phyloP scores from a whole-genome alignment of 2,329 filamentous ascomycete species.

The Hypoxylon sp. region DNA sequence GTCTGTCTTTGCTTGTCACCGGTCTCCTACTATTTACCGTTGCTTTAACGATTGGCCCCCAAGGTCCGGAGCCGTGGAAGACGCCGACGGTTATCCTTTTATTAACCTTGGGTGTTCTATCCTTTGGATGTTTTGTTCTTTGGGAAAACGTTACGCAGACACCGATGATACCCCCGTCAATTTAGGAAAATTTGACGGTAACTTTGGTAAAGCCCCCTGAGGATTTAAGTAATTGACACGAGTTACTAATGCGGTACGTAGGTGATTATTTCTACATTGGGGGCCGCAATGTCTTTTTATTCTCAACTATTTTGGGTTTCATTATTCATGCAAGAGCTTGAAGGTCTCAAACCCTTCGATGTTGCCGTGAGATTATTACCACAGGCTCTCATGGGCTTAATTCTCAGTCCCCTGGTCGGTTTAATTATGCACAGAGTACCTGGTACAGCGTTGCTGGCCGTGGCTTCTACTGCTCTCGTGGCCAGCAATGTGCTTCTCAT shows the following conservation, averaged over 20 bases:
- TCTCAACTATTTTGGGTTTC: slow-evolving; percentile 48
- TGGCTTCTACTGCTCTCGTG: slow-evolving; percentile 40
- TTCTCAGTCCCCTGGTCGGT: slow-evolving; percentile 47
- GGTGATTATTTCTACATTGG: slow-evolving; percentile 44
- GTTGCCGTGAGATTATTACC: slow-evolving; percentile 46
- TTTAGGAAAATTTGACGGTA: slow-evolving; percentile 44
- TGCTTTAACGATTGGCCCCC: slow-evolving; percentile 46
- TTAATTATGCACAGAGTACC: slow-evolving; percentile 44
- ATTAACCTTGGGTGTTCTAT: slow-evolving; percentile 44
- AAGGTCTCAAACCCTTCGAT: slow-evolving; percentile 44
- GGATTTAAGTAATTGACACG: background rate
- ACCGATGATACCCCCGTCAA: slow-evolving; percentile 46
- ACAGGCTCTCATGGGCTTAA: slow-evolving; percentile 45
- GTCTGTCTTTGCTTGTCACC: slow-evolving; percentile 42
- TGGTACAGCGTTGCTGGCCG: slow-evolving; percentile 40
- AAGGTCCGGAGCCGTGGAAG: slow-evolving; percentile 46
- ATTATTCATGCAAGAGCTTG: slow-evolving; percentile 47
- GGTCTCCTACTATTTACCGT: slow-evolving; percentile 46
- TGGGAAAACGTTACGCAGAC: slow-evolving; percentile 46
- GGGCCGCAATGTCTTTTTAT: slow-evolving; percentile 46
- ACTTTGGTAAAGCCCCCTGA: slow-evolving; percentile 38
- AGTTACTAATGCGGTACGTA: slow-evolving; percentile 27
- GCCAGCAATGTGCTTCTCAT: slow-evolving; percentile 45
- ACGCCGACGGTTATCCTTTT: slow-evolving; percentile 47
- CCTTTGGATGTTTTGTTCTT: slow-evolving; percentile 45